Base-by-base conservation (phyloP, 495 filamentous ascomycete genomes). In the Astrocystis sublimbata region DNA sequence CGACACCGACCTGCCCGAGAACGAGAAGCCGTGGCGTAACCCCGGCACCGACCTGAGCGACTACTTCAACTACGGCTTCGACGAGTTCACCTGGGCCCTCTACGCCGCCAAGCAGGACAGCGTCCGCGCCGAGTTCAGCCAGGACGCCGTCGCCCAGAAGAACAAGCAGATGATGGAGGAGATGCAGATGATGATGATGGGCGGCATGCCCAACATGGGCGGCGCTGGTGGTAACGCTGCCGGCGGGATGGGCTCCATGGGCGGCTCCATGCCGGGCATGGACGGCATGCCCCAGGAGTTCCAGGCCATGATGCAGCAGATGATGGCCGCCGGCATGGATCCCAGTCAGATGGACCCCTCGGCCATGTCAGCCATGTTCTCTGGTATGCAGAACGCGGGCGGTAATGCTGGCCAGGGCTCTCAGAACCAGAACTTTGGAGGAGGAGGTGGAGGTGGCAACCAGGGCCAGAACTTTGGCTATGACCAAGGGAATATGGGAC, bases 51-150 rank as follows among this genome's bases (percentile, higher is more conserved):
- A 98, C 73, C 83, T 96, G 42, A 92, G 89, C 26, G 94, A 98
- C 74, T 98, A 94, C 75, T 98, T 98, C 83, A 98, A 98, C 78
- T 98, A 98, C 78, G 96, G 96, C 36, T 98, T 98, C 64, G 94
- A 98, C 77, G 94, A 98, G 75, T 98, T 98, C 73, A 97, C 96
- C 15, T 98, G 94, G 94, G 90, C 93, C 28, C 85, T 91, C 61
- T 98, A 98, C 75, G 93, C 93, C 30, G 75, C 92, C 62, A 96
- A 96, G 68, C 96, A 98, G 70, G 86, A 91, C 58, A 80, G 82
- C 4, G 77, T 96, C 59, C 83, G 89, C 17, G 86, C 85, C 57
- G 89, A 92, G 61, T 88, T 79, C 70, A 80, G 75, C 65, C 75
- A 75, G 40, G 82, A 85, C 15, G 76, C 78, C 53, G 76, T 85